These are phyloP conservation scores for Mortierella sp. DNA, from an alignment of 371 early-diverging fungal species.

Conservation along the genomic window DNA sequence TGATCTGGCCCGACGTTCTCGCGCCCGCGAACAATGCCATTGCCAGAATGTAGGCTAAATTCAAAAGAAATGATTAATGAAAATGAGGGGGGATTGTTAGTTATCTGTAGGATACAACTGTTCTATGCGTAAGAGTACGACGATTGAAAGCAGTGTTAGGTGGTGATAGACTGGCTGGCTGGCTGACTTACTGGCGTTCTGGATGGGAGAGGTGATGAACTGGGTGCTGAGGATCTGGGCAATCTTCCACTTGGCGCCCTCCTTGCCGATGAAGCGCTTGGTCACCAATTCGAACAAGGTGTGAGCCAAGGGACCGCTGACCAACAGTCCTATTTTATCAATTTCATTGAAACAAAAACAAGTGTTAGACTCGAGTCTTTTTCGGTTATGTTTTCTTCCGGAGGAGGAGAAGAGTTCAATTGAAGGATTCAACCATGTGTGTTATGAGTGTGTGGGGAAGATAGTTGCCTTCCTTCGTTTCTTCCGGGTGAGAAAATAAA, in stretches of 20 bases:
- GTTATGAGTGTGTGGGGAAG: background rate
- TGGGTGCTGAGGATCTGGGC: constrained; percentile 77
- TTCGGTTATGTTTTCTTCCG: background rate
- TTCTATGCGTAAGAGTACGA: no score
- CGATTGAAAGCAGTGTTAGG: background rate
- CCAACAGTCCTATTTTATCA: constrained; percentile 61
- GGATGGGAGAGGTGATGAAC: constrained; percentile 82
- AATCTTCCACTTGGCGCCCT: constrained; percentile 69
- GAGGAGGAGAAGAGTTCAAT: background rate
- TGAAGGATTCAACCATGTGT: background rate
- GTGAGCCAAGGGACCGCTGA: constrained; percentile 84
- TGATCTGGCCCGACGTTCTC: constrained; percentile 65
- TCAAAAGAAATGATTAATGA: background rate
- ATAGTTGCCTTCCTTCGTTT: background rate
- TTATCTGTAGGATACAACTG: no score
- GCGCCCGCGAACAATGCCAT: constrained; percentile 88
- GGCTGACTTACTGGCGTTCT: constrained; percentile 81
- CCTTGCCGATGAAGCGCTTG: constrained; percentile 72
- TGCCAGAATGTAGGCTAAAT: constrained; percentile 81
- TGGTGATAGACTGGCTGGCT: no score
- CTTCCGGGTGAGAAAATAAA: background rate
- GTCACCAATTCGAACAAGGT: constrained; percentile 74
- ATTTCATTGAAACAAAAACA: background rate
- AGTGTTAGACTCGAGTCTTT: background rate
- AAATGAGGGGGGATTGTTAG: background rate